Conservation (phyloP, 768 basidiomycete genomes). For the Calocera cornea region DNA sequence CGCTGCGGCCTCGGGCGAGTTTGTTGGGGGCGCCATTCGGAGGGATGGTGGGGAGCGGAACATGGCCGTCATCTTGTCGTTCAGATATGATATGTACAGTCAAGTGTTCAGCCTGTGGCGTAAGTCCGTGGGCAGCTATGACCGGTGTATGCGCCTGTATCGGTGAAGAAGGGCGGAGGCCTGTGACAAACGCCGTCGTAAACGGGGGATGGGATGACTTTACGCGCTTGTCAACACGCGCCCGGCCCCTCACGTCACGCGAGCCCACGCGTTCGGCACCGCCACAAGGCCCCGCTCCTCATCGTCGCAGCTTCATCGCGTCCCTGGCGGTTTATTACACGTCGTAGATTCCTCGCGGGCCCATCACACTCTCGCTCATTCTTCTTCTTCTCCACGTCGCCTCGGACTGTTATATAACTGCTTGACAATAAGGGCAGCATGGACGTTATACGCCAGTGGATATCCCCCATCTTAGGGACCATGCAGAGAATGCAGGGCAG, state of each 20-base stretch:
- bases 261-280: not conserved
- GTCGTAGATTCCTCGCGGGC: not conserved
- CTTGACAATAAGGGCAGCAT: not conserved
- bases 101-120: not conserved
- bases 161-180: not conserved
- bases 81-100: not conserved
- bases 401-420: not conserved
- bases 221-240: not conserved
- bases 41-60: not conserved
- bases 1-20: not conserved
- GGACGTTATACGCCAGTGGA: not conserved
- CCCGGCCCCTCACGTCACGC: not conserved
- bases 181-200: not conserved
- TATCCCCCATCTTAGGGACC: not conserved
- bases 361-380: not conserved
- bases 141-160: not conserved
- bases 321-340: not conserved
- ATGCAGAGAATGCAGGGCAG: not conserved
- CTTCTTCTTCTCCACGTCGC: not conserved
- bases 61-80: not conserved
- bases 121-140: not conserved
- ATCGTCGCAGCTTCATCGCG: constrained; percentile 1
- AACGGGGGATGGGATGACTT: not conserved
- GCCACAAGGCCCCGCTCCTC: constrained; percentile 9
- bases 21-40: not conserved